These are phyloP conservation scores for Boletus reticuloceps DNA, from an alignment of 768 basidiomycete species.

Conservation along the genomic window DNA sequence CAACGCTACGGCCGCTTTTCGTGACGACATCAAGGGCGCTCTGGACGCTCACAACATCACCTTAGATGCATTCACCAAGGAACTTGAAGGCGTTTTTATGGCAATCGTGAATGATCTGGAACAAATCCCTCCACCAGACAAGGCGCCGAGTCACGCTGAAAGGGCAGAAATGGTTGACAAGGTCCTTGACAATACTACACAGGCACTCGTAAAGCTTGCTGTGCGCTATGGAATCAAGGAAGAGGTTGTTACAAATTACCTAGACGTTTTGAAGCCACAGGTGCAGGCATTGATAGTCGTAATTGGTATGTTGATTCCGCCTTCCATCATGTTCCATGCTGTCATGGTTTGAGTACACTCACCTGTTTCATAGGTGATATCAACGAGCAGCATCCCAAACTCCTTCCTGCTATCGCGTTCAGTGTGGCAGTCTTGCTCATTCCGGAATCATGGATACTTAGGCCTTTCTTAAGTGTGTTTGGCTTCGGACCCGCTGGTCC, in stretches of 20 bases:
- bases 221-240: background rate
- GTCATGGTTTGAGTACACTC: background rate
- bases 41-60: slow-evolving; percentile 7
- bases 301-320: slow-evolving; percentile 3
- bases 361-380: slow-evolving; percentile 9
- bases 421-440: slow-evolving; percentile 5
- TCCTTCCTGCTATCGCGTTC: slow-evolving; percentile 3
- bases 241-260: background rate
- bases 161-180: slow-evolving; percentile 4
- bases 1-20: slow-evolving; percentile 5
- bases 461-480: slow-evolving; percentile 8
- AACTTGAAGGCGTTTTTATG: slow-evolving; percentile 11
- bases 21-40: background rate
- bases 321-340: background rate
- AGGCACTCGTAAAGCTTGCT: background rate
- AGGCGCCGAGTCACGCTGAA: slow-evolving; percentile 1
- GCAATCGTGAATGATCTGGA: background rate
- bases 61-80: slow-evolving; percentile 1
- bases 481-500: slow-evolving; percentile 17
- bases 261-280: background rate
- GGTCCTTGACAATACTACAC: background rate
- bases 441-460: slow-evolving; percentile 14
- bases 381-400: slow-evolving; percentile 10
- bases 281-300: slow-evolving; percentile 2
- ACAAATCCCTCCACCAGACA: background rate